Percentiles rank a stretch among this genome's conserved stretches.
These are phyloP conservation scores for Margaritispora aquatica DNA, from an alignment of 495 filamentous ascomycete genomes.

Conservation along the genomic window DNA sequence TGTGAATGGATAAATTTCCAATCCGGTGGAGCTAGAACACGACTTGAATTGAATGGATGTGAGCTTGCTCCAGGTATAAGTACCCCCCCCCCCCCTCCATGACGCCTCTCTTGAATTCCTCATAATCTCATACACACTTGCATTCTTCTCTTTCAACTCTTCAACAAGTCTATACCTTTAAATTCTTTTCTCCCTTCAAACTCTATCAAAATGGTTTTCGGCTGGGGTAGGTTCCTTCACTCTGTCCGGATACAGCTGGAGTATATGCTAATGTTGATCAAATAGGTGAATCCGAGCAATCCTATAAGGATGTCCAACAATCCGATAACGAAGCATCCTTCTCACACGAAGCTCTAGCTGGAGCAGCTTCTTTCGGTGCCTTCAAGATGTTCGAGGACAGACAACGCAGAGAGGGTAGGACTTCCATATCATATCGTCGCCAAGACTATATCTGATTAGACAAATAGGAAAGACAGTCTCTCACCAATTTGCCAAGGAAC, in stretches of 20 bases:
- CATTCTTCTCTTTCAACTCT: conserved; percentile 2
- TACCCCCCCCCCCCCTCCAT: neutral
- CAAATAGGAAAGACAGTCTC: conserved; percentile 57
- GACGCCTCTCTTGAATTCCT: neutral
- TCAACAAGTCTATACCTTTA: neutral
- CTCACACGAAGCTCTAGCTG: conserved; percentile 68
- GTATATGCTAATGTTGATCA: neutral
- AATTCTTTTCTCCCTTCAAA: neutral
- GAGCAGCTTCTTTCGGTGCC: conserved; percentile 71
- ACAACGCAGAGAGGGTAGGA: conserved; percentile 62
- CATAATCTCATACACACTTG: too few relatives aligned
- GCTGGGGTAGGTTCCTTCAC: conserved; percentile 18
- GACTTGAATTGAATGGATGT: neutral
- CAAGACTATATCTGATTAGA: neutral
- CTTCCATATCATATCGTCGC: neutral
- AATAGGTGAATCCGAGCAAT: conserved; percentile 30
- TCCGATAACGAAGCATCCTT: conserved; percentile 53
- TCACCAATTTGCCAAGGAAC: conserved; percentile 74
- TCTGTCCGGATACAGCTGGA: neutral
- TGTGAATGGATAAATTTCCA: neutral
- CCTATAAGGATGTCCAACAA: conserved; percentile 44
- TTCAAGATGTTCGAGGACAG: conserved; percentile 77
- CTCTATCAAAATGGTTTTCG: conserved; percentile 23
- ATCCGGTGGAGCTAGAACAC: neutral
- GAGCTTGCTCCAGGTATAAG: neutral